These are phyloP conservation scores for Chlamydomonas sp. DNA, from an alignment of 139 green algal genomes.

Conservation along the genomic window DNA sequence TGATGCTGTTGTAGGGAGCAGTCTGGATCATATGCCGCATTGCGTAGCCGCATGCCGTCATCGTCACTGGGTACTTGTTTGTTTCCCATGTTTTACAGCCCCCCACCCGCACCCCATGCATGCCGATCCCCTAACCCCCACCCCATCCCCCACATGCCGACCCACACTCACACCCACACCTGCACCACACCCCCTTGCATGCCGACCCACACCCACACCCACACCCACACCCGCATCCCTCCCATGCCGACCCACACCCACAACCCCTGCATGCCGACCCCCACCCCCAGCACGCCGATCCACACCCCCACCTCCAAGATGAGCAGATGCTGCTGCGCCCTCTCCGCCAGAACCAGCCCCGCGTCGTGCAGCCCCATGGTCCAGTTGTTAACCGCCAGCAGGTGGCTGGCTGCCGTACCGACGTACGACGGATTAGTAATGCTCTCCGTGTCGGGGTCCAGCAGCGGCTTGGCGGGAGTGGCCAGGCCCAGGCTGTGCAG, in stretches of 20 bases:
- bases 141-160: too few species aligned
- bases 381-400: constrained; percentile 18
- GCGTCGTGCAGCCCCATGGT: background rate
- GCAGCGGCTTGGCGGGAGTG: background rate
- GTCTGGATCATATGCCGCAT: too few species aligned
- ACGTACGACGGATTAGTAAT: background rate
- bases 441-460: background rate
- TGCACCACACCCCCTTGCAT: too few species aligned
- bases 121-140: too few species aligned
- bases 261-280: background rate
- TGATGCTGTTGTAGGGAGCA: too few species aligned
- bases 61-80: too few species aligned
- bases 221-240: too few species aligned
- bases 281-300: background rate
- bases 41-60: too few species aligned
- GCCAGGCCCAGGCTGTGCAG: constrained; percentile 2
- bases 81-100: too few species aligned
- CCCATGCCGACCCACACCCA: background rate
- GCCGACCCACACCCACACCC: too few species aligned
- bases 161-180: too few species aligned
- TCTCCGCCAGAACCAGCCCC: background rate
- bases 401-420: constrained; percentile 9
- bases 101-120: too few species aligned
- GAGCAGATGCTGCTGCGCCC: background rate
- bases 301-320: constrained; percentile 12